These are phyloP conservation scores for Calonectria pseudoturangicola DNA, from an alignment of 2,329 filamentous ascomycete species.

Conservation along the genomic window DNA sequence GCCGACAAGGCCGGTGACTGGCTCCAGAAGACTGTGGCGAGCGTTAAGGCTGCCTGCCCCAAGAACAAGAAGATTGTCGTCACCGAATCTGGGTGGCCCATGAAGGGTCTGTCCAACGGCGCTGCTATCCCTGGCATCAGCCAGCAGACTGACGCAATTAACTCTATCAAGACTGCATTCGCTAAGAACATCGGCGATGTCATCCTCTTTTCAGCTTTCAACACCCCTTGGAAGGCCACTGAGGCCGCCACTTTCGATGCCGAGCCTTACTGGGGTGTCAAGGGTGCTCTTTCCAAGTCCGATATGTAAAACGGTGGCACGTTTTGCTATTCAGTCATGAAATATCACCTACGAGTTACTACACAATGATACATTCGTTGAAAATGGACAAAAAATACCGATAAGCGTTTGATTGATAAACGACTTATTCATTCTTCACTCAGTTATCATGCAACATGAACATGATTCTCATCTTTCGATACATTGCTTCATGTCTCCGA, in stretches of 20 bases:
- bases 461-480: not conserved
- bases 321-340: not conserved
- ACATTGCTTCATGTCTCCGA: not conserved
- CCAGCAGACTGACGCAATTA: conserved; percentile 80
- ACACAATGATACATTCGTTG: not conserved
- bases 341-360: not conserved
- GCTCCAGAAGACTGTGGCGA: conserved; percentile 73
- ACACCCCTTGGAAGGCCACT: conserved; percentile 86
- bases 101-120: conserved; percentile 78
- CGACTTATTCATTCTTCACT: not conserved
- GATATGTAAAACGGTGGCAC: conserved; percentile 38
- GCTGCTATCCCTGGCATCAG: conserved; percentile 79
- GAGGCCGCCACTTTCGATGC: conserved; percentile 77
- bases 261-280: conserved; percentile 86
- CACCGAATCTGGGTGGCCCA: conserved; percentile 91
- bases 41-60: conserved; percentile 61
- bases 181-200: conserved; percentile 69
- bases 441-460: not conserved
- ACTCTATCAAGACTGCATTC: conserved; percentile 78
- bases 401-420: not conserved
- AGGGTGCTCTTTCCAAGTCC: conserved; percentile 53
- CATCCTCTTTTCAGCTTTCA: conserved; percentile 86
- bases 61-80: conserved; percentile 79
- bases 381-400: not conserved
- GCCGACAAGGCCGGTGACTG: conserved; percentile 80